Percentiles rank a stretch among this genome's conserved stretches.
These are phyloP conservation scores for Bryum argenteum DNA, from an alignment of 225 moss, liverwort and hornwort species.

Conservation along the genomic window DNA sequence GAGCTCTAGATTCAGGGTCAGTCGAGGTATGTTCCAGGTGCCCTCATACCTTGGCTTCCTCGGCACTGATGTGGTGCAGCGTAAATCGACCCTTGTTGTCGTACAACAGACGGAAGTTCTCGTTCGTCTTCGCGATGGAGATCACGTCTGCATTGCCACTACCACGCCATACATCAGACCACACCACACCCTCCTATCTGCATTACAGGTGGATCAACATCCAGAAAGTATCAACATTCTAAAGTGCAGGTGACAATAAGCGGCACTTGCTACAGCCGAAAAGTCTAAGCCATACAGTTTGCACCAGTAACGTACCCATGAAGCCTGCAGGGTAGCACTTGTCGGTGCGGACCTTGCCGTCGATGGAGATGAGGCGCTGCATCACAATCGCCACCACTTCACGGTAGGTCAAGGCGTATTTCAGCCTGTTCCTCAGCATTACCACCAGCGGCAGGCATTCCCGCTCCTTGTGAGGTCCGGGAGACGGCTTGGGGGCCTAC, in stretches of 20 bases:
- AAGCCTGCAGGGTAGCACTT: conserved; percentile 80
- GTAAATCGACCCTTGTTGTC: conserved; percentile 74
- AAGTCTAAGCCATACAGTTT: background rate
- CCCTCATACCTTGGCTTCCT: conserved; percentile 64
- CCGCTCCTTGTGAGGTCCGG: conserved; percentile 78
- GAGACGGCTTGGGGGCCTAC: conserved; percentile 75
- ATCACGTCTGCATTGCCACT: conserved; percentile 55
- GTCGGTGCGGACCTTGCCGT: conserved; percentile 80
- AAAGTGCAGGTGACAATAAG: background rate
- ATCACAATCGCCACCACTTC: conserved; percentile 84
- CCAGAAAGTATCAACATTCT: background rate
- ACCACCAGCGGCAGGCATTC: conserved; percentile 76
- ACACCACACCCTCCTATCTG: background rate
- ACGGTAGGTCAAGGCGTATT: conserved; percentile 73
- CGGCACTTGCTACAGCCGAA: no score
- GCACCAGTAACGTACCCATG: conserved; percentile 46
- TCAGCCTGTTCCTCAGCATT: conserved; percentile 7
- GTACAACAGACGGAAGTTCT: conserved; percentile 70
- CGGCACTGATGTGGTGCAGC: conserved; percentile 67
- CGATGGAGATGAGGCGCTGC: conserved; percentile 77
- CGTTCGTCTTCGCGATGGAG: conserved; percentile 71
- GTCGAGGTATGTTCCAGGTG: background rate
- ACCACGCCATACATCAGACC: background rate
- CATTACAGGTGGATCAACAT: background rate
- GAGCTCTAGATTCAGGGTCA: background rate